A percentile compares a stretch with the other conserved stretches of the same genome.
phyloP scores from a whole-genome alignment of 805 yeast species.

The Kodamaea jinghongensis region DNA sequence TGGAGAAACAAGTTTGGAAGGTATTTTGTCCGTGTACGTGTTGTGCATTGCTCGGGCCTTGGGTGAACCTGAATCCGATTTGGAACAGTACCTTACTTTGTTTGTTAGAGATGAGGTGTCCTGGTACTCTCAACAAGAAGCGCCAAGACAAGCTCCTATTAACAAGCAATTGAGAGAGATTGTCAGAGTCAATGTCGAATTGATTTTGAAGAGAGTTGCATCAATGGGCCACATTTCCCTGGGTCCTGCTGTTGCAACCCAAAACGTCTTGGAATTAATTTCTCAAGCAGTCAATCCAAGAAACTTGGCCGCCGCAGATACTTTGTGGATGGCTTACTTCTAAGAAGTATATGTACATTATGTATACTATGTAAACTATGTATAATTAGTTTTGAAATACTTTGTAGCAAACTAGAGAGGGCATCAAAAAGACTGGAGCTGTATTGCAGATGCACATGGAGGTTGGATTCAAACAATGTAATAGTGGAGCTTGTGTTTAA shows the following conservation, averaged over 20 bases:
- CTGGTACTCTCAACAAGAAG: constrained; percentile 88
- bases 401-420: too few relatives aligned
- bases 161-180: constrained; percentile 83
- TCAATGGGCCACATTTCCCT: constrained; percentile 58
- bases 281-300: constrained; percentile 95
- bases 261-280: constrained; percentile 83
- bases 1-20: constrained; percentile 93
- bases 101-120: constrained; percentile 96
- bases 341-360: constrained; percentile 24
- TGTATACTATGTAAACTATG: constrained; percentile 7
- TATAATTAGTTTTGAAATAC: too few relatives aligned
- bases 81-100: constrained; percentile 87
- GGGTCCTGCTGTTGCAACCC: constrained; percentile 81
- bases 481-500: too few relatives aligned
- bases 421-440: too few relatives aligned
- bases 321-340: constrained; percentile 93
- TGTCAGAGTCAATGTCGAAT: constrained; percentile 83
- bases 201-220: constrained; percentile 72
- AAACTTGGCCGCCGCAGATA: constrained; percentile 86
- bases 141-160: constrained; percentile 67
- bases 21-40: constrained; percentile 79
- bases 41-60: constrained; percentile 85
- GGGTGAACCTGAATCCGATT: constrained; percentile 86
- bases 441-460: too few relatives aligned
- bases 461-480: too few relatives aligned